These are phyloP conservation scores for Otatea glauca DNA, from an alignment of 176 grass and related monocot genomes.

Conservation along the genomic window DNA sequence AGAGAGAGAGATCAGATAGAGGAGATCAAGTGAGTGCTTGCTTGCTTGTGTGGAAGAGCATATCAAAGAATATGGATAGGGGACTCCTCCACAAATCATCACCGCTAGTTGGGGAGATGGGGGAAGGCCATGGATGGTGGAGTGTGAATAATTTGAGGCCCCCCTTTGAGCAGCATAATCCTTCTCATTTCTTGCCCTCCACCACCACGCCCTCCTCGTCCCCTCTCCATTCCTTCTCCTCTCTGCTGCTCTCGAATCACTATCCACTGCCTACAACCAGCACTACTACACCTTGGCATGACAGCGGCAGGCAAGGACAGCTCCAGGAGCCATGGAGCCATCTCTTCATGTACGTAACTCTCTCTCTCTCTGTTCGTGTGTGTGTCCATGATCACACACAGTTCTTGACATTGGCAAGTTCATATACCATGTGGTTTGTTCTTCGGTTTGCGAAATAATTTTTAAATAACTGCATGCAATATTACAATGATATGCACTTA, in stretches of 20 bases:
- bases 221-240: conserved; percentile 59
- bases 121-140: conserved; percentile 66
- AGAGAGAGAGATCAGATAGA: not conserved
- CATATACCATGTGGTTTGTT: not conserved
- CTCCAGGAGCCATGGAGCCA: conserved; percentile 69
- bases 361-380: conserved; percentile 1
- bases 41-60: conserved; percentile 37
- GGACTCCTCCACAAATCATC: conserved; percentile 68
- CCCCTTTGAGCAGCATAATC: conserved; percentile 54
- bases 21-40: conserved; percentile 32
- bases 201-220: conserved; percentile 27
- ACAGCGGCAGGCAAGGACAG: conserved; percentile 30
- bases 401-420: not conserved
- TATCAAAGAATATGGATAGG: conserved; percentile 62
- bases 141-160: conserved; percentile 71
- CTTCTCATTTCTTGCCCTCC: conserved; percentile 47
- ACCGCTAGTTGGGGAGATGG: conserved; percentile 64
- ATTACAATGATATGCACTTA: conserved; percentile 14
- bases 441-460: not conserved
- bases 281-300: conserved; percentile 33
- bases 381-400: not conserved
- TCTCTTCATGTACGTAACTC: conserved; percentile 49
- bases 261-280: conserved; percentile 49
- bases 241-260: conserved; percentile 56
- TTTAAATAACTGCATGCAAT: conserved; percentile 3